A percentile compares a stretch with the other conserved stretches of the same genome.
Conservation (phyloP, 2,329 filamentous ascomycete species). For the Neurospora crassa region DNA sequence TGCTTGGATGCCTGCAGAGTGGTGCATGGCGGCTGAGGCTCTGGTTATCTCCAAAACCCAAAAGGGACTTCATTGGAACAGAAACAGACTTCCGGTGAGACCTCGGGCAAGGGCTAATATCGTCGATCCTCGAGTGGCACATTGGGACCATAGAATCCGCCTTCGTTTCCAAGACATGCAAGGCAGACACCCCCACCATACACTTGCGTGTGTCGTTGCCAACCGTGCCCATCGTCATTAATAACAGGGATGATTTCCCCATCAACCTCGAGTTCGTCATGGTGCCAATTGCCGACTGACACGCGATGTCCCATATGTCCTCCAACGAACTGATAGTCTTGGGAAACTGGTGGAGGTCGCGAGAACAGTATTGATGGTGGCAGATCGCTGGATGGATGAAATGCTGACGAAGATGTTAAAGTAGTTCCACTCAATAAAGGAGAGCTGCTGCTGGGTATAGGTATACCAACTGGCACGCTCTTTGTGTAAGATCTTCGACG, state of each 20-base stretch:
- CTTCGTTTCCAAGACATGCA: conserved; percentile 41
- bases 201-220: conserved; percentile 49
- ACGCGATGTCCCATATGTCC: conserved; percentile 8
- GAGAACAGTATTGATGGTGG: conserved; percentile 38
- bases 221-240: conserved; percentile 38
- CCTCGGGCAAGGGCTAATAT: conserved; percentile 1
- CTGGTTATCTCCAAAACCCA: background rate
- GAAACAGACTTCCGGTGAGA: background rate
- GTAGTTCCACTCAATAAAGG: conserved; percentile 9
- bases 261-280: conserved; percentile 32
- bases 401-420: conserved; percentile 17
- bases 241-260: conserved; percentile 42
- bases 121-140: conserved; percentile 44
- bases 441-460: conserved; percentile 8
- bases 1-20: background rate
- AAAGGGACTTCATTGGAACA: background rate
- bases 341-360: conserved; percentile 32
- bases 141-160: conserved; percentile 43
- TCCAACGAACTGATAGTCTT: conserved; percentile 19
- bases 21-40: background rate
- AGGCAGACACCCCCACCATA: conserved; percentile 50
- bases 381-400: conserved; percentile 40
- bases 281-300: conserved; percentile 9
- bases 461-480: conserved; percentile 16
- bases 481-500: conserved; percentile 16